These are phyloP conservation scores for Lasiodiplodia gonubiensis DNA, from an alignment of 2,329 filamentous ascomycete genomes.

Conservation along the genomic window DNA sequence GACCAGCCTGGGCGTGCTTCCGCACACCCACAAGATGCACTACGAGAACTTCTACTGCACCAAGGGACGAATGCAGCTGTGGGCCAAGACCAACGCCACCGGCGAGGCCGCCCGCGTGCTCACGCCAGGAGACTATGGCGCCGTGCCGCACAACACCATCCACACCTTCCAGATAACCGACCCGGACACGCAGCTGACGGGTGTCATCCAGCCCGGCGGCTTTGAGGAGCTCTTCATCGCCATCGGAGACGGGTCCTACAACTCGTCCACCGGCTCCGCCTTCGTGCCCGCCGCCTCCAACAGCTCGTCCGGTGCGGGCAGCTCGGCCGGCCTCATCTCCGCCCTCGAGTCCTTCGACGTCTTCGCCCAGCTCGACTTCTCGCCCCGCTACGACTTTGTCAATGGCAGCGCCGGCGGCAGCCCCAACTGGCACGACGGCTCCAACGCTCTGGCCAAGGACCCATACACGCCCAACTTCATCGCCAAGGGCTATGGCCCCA, in stretches of 20 bases:
- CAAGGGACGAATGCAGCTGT: slow-evolving; percentile 54
- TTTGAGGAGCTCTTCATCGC: slow-evolving; percentile 56
- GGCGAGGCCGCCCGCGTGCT: slow-evolving; percentile 47
- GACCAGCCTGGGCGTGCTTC: slow-evolving; percentile 48
- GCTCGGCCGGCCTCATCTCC: slow-evolving; percentile 42
- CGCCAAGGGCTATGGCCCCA: slow-evolving; percentile 55
- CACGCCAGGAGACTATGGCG: slow-evolving; percentile 54
- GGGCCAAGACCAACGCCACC: slow-evolving; percentile 45
- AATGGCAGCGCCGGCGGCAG: slow-evolving; percentile 49
- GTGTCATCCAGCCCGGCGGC: slow-evolving; percentile 55
- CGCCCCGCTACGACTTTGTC: slow-evolving; percentile 48
- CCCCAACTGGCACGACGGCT: slow-evolving; percentile 47
- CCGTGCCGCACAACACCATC: slow-evolving; percentile 53
- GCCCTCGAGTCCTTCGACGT: slow-evolving; percentile 52
- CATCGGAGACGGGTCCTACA: slow-evolving; percentile 45
- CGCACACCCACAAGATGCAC: slow-evolving; percentile 51
- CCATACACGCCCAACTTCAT: slow-evolving; percentile 49
- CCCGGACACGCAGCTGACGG: slow-evolving; percentile 55
- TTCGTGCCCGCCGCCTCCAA: slow-evolving; percentile 43
- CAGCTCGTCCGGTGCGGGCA: slow-evolving; percentile 36
- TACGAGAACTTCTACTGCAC: slow-evolving; percentile 57
- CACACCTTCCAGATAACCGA: slow-evolving; percentile 58
- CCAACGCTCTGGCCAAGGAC: slow-evolving; percentile 43
- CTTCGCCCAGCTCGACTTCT: slow-evolving; percentile 50
- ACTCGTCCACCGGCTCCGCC: slow-evolving; percentile 44